These are phyloP conservation scores for Suhomyces wounanorum DNA, from an alignment of 1,139 yeast species.

Conservation along the genomic window DNA sequence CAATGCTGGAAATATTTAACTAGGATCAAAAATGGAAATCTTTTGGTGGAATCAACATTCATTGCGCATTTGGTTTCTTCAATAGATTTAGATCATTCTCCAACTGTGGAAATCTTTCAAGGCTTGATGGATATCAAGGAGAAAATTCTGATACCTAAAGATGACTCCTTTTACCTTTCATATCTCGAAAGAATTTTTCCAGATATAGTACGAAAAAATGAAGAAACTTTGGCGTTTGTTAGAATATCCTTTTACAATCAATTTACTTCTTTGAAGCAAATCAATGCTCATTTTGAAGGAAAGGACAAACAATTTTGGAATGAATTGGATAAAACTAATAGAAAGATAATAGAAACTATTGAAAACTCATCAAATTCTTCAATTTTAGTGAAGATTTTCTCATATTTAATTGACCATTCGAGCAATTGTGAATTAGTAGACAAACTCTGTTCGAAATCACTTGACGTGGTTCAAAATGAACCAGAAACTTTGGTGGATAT, in stretches of 20 bases:
- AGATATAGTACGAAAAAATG: conserved; percentile 6
- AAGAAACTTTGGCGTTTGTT: conserved; percentile 1
- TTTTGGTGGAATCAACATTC: conserved; percentile 20
- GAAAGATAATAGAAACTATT: conserved; percentile 9
- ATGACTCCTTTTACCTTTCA: conserved; percentile 5
- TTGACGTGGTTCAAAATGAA: conserved; percentile 8
- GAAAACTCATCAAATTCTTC: background rate
- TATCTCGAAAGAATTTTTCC: conserved; percentile 16
- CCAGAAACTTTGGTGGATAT: background rate
- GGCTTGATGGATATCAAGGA: conserved; percentile 3
- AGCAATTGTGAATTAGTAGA: conserved; percentile 4
- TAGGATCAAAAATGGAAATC: conserved; percentile 16
- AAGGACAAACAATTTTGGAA: conserved; percentile 17
- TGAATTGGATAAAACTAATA: conserved; percentile 3
- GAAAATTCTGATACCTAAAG: conserved; percentile 2
- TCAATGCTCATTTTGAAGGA: conserved; percentile 6
- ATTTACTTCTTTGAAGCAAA: conserved; percentile 1
- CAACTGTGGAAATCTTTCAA: background rate
- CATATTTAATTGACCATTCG: background rate
- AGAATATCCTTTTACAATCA: conserved; percentile 11
- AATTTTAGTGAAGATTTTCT: conserved; percentile 6
- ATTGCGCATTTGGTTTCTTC: conserved; percentile 13
- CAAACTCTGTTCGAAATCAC: conserved; percentile 12
- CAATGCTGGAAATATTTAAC: conserved; percentile 14
- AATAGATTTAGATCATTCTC: background rate